phyloP scores from a whole-genome alignment of 108 stramenopile species.

The Hondaea fermentalgiana region DNA sequence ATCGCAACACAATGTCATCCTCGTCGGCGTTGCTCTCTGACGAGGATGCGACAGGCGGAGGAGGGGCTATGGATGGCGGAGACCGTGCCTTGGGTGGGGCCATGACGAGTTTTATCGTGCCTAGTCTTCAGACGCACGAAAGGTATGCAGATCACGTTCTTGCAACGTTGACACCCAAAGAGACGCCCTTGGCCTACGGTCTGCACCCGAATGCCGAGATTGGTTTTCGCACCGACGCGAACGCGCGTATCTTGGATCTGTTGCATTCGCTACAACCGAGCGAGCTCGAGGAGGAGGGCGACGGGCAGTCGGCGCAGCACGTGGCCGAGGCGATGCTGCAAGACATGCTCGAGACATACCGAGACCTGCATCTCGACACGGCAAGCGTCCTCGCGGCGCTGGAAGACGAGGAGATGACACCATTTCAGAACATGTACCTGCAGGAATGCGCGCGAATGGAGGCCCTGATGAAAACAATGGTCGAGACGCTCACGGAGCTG shows the following conservation, averaged over 20 bases:
- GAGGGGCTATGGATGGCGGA: neutral
- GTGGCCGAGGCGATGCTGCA: constrained; percentile 45
- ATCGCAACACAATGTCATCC: neutral
- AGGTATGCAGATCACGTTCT: constrained; percentile 29
- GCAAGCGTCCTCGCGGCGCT: neutral
- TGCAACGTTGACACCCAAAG: constrained; percentile 19
- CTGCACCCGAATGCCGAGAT: constrained; percentile 45
- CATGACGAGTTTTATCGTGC: neutral
- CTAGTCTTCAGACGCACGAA: constrained; percentile 1
- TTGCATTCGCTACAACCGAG: constrained; percentile 45
- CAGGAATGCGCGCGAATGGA: constrained; percentile 59
- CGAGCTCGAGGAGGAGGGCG: constrained; percentile 16
- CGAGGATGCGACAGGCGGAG: neutral
- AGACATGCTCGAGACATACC: constrained; percentile 34
- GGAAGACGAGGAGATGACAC: constrained; percentile 21
- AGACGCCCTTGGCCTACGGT: constrained; percentile 44
- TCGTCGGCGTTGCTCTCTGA: neutral
- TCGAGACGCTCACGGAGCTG: constrained; percentile 28
- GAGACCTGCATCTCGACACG: constrained; percentile 25
- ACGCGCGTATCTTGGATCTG: constrained; percentile 48
- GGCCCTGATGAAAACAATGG: constrained; percentile 34
- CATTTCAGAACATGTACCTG: constrained; percentile 40
- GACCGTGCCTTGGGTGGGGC: neutral
- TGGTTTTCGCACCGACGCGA: constrained; percentile 36
- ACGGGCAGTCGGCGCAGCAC: constrained; percentile 21